Conservation (phyloP, 2,329 filamentous ascomycete genomes). For the Ophiocordyceps camponoti-leonardi region DNA sequence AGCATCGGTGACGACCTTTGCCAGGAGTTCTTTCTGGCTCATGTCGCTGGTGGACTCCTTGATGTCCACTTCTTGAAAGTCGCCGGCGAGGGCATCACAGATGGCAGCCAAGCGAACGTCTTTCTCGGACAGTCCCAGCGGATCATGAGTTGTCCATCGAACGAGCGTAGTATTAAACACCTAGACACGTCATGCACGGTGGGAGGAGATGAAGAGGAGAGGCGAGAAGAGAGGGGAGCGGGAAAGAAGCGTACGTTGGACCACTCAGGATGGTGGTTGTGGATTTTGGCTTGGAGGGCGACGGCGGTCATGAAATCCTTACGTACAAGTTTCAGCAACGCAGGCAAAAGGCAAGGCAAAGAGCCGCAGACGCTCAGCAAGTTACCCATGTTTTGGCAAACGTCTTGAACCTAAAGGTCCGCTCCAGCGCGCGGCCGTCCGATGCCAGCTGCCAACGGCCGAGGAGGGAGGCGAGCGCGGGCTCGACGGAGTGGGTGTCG, state of each 20-base stretch:
- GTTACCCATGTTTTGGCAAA: constrained; percentile 48
- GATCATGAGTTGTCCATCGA: constrained; percentile 57
- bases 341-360: background rate
- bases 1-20: constrained; percentile 24
- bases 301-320: constrained; percentile 63
- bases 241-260: constrained; percentile 37
- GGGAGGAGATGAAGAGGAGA: background rate
- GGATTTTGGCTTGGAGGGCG: constrained; percentile 47
- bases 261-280: constrained; percentile 63
- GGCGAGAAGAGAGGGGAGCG: no score
- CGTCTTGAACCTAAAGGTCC: constrained; percentile 45
- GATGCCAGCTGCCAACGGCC: constrained; percentile 32
- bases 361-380: background rate
- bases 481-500: constrained; percentile 19
- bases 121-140: constrained; percentile 44
- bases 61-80: constrained; percentile 35
- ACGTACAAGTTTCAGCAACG: background rate
- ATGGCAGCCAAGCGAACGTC: constrained; percentile 44
- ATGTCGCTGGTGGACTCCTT: constrained; percentile 14
- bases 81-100: constrained; percentile 41
- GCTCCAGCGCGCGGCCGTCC: constrained; percentile 37
- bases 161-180: constrained; percentile 55
- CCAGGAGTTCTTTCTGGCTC: constrained; percentile 25
- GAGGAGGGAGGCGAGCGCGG: constrained; percentile 22
- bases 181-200: constrained; percentile 15